Percentiles rank a stretch among this genome's conserved stretches.
phyloP scores from a whole-genome alignment of 495 filamentous ascomycete genomes.

The Penicillium lividum region DNA sequence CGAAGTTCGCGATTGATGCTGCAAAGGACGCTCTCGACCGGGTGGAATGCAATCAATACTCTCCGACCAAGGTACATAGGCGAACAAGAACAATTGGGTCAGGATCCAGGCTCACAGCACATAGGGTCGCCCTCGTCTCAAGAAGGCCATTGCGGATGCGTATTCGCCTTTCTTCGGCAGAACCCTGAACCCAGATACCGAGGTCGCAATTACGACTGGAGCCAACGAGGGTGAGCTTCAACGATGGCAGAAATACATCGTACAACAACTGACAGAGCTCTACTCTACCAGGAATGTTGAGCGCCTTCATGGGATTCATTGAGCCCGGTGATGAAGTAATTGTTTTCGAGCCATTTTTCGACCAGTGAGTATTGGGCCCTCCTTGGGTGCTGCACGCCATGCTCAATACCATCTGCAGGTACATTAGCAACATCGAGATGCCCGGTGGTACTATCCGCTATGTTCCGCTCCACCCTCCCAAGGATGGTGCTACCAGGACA shows the following conservation, averaged over 20 bases:
- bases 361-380: slow-evolving; percentile 63
- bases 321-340: slow-evolving; percentile 95
- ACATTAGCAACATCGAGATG: slow-evolving; percentile 98
- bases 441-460: slow-evolving; percentile 91
- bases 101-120: slow-evolving; percentile 10
- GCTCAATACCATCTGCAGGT: slow-evolving; percentile 46
- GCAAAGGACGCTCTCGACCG: slow-evolving; percentile 84
- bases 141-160: slow-evolving; percentile 85
- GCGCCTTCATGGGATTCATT: slow-evolving; percentile 96
- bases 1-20: slow-evolving; percentile 84
- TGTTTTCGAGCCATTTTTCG: slow-evolving; percentile 97
- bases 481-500: slow-evolving; percentile 74
- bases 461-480: slow-evolving; percentile 89
- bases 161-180: slow-evolving; percentile 85
- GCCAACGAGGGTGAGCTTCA: slow-evolving; percentile 77
- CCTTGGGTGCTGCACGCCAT: not conserved
- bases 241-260: not conserved
- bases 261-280: not conserved
- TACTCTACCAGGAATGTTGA: slow-evolving; percentile 61
- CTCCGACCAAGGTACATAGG: slow-evolving; percentile 72
- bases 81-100: not conserved
- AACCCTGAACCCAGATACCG: slow-evolving; percentile 79
- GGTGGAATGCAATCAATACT: slow-evolving; percentile 99
- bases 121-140: slow-evolving; percentile 80
- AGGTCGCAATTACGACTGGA: slow-evolving; percentile 92